phyloP scores from a whole-genome alignment of 371 early-diverging fungal species.

The Globomyces sp. region DNA sequence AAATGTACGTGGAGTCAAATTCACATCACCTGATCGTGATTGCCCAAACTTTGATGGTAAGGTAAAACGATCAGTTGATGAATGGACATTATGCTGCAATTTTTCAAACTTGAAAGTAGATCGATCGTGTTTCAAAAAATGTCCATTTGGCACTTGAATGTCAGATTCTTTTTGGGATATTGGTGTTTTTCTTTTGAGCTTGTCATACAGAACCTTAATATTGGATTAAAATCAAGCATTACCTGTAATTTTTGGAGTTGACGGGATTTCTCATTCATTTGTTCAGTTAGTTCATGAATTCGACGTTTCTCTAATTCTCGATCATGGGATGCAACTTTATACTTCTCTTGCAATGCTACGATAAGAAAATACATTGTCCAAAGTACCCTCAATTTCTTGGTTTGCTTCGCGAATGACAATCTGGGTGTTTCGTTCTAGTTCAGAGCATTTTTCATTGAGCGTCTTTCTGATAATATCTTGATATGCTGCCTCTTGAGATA shows the following conservation, averaged over 20 bases:
- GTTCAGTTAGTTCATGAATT: slow-evolving; percentile 50
- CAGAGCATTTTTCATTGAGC: slow-evolving; percentile 49
- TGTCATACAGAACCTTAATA: slow-evolving; percentile 55
- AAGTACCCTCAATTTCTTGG: slow-evolving; percentile 53
- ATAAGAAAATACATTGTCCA: not conserved
- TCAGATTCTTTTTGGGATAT: slow-evolving; percentile 18
- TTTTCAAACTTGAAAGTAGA: too few species aligned
- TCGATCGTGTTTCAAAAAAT: too few species aligned
- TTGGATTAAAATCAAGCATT: slow-evolving; percentile 4
- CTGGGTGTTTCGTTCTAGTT: slow-evolving; percentile 51
- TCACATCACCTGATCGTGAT: too few species aligned
- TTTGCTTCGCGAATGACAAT: slow-evolving; percentile 51
- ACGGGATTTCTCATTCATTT: slow-evolving; percentile 61
- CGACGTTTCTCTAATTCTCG: slow-evolving; percentile 57
- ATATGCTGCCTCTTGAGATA: slow-evolving; percentile 19
- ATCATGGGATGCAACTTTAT: slow-evolving; percentile 30
- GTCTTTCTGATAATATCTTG: slow-evolving; percentile 41
- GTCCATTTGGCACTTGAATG: too few species aligned
- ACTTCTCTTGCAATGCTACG: slow-evolving; percentile 34
- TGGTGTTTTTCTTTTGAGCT: slow-evolving; percentile 53
- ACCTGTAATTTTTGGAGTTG: slow-evolving; percentile 70
- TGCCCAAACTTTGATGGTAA: too few species aligned
- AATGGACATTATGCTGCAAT: too few species aligned
- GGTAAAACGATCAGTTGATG: too few species aligned
- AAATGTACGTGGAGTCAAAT: too few species aligned